phyloP scores from a whole-genome alignment of 306 rosid genomes.

The Macrotyloma uniflorum region DNA sequence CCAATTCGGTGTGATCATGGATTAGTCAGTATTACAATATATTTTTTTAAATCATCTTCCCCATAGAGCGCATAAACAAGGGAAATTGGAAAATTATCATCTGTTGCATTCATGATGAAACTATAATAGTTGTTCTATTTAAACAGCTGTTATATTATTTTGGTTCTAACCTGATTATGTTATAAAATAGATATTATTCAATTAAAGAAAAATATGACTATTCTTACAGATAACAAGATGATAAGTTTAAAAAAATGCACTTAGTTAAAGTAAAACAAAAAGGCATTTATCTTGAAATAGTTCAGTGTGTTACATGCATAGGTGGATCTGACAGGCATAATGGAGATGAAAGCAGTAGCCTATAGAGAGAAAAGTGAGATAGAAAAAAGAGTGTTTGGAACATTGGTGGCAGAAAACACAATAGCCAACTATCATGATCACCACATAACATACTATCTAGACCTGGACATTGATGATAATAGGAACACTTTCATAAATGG shows the following conservation, averaged over 20 bases:
- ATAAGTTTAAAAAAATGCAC: too few species aligned
- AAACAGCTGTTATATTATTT: neutral
- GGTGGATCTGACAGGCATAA: slow-evolving; percentile 82
- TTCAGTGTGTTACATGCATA: slow-evolving; percentile 24
- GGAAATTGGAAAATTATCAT: neutral
- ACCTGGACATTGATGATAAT: slow-evolving; percentile 74
- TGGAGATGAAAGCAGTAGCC: slow-evolving; percentile 66
- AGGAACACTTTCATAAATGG: slow-evolving; percentile 69
- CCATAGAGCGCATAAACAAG: neutral
- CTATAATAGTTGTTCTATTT: too few species aligned
- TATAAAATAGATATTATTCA: neutral
- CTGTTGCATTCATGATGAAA: too few species aligned
- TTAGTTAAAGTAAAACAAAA: too few species aligned
- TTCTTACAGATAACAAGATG: neutral
- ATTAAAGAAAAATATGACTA: neutral
- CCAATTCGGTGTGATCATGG: neutral
- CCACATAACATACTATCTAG: slow-evolving; percentile 69
- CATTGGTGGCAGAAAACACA: slow-evolving; percentile 70
- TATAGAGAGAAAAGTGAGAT: slow-evolving; percentile 50
- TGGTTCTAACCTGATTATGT: neutral
- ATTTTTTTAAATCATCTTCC: neutral
- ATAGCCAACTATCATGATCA: slow-evolving; percentile 79
- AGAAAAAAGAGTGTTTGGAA: slow-evolving; percentile 53
- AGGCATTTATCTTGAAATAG: neutral
- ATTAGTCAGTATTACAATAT: neutral